phyloP scores from a whole-genome alignment of 2,329 filamentous ascomycete genomes.

The Diplodia sapinea region DNA sequence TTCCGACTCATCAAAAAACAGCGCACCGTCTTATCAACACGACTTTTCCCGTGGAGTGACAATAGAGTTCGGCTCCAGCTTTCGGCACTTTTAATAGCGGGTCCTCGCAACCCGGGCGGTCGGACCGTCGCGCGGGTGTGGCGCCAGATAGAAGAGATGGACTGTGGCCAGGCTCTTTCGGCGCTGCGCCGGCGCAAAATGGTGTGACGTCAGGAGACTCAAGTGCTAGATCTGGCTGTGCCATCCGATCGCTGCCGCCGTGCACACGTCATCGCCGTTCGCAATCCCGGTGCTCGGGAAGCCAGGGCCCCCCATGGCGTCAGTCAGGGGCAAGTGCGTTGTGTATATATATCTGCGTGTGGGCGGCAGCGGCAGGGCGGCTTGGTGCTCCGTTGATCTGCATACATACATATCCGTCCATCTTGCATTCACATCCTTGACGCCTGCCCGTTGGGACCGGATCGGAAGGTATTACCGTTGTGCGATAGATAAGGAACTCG shows the following conservation, averaged over 20 bases:
- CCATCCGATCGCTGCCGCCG: not conserved
- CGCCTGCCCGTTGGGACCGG: not conserved
- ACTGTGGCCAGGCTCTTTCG: not conserved
- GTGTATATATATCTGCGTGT: not conserved
- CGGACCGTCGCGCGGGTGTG: slow-evolving; percentile 3
- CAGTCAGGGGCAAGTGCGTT: not conserved
- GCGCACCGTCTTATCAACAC: not conserved
- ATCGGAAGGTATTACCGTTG: not conserved
- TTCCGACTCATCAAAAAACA: not conserved
- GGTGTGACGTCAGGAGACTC: slow-evolving; percentile 16
- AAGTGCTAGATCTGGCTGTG: too few relatives aligned
- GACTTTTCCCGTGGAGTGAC: slow-evolving; percentile 15
- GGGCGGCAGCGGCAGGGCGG: not conserved
- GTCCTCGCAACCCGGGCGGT: not conserved
- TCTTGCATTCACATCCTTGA: not conserved
- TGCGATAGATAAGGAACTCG: not conserved
- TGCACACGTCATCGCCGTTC: not conserved
- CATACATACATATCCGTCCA: slow-evolving; percentile 1
- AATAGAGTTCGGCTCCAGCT: slow-evolving; percentile 22
- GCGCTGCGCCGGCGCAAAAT: not conserved
- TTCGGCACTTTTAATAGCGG: slow-evolving; percentile 14
- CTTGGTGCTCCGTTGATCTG: not conserved
- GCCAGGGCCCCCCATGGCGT: not conserved
- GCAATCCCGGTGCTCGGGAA: not conserved
- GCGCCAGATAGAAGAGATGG: not conserved